These are phyloP conservation scores for Eutrema japonicum DNA, from an alignment of 345 rosid species.

Conservation along the genomic window DNA sequence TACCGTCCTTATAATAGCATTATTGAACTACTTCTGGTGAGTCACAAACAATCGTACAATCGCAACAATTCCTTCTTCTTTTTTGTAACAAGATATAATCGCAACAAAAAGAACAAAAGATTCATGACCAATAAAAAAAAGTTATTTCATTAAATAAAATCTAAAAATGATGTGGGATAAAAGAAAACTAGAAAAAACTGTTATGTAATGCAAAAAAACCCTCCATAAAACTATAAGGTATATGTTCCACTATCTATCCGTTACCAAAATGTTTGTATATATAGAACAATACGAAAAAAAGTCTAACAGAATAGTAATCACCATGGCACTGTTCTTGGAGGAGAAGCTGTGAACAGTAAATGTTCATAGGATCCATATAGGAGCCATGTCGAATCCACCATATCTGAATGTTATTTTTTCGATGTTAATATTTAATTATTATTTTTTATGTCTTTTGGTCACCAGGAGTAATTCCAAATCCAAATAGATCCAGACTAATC, in stretches of 20 bases:
- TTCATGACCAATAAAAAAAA: neutral
- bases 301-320: neutral
- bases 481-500: too few species aligned
- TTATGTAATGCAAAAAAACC: neutral
- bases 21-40: too few species aligned
- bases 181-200: neutral
- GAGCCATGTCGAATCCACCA: conserved; percentile 35
- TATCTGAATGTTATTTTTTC: conserved; percentile 10
- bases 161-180: neutral
- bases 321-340: conserved; percentile 12
- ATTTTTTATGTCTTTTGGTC: too few species aligned
- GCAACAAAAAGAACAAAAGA: neutral
- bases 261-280: neutral
- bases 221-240: neutral
- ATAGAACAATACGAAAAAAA: neutral
- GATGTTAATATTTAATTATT: conserved; percentile 14
- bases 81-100: too few species aligned
- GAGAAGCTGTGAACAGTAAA: conserved; percentile 8
- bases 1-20: neutral
- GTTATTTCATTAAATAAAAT: neutral
- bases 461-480: too few species aligned
- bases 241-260: conserved; percentile 18
- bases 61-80: neutral
- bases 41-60: too few species aligned
- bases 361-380: conserved; percentile 18